phyloP scores from a whole-genome alignment of 2,329 filamentous ascomycete genomes.

The Talaromyces sp. region DNA sequence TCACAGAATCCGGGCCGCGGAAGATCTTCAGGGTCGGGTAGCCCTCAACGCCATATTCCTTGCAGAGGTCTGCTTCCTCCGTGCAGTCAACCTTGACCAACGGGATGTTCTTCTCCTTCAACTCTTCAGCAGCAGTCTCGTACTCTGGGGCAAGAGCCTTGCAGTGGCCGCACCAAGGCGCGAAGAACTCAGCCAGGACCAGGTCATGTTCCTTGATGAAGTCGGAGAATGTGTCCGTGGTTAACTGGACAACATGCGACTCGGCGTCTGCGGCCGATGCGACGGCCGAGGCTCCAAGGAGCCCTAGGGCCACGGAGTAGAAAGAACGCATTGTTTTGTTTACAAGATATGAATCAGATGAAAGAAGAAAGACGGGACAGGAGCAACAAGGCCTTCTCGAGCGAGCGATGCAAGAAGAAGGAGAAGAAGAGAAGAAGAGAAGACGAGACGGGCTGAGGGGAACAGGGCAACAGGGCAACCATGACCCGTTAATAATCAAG shows the following conservation, averaged over 20 bases:
- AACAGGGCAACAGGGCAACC: neutral
- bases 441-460: neutral
- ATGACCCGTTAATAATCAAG: slow-evolving; percentile 1
- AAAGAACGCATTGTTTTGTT: slow-evolving; percentile 35
- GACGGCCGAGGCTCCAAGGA: slow-evolving; percentile 34
- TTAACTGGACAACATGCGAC: slow-evolving; percentile 82
- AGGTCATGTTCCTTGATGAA: slow-evolving; percentile 84
- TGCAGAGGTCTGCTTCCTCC: slow-evolving; percentile 86
- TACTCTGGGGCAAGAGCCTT: slow-evolving; percentile 75
- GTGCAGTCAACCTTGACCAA: slow-evolving; percentile 72
- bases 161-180: slow-evolving; percentile 97
- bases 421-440: neutral
- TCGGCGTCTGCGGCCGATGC: slow-evolving; percentile 29
- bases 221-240: slow-evolving; percentile 77
- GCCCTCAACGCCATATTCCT: slow-evolving; percentile 84
- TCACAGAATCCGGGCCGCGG: slow-evolving; percentile 77
- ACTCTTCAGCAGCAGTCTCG: slow-evolving; percentile 44
- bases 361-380: neutral
- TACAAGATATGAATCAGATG: slow-evolving; percentile 5
- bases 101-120: slow-evolving; percentile 47
- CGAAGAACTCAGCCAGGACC: slow-evolving; percentile 95
- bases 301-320: slow-evolving; percentile 34
- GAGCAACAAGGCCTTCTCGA: neutral
- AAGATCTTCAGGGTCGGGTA: slow-evolving; percentile 99
- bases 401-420: neutral